These are phyloP conservation scores for Russula ochroleuca DNA, from an alignment of 768 basidiomycete species.

Conservation along the genomic window DNA sequence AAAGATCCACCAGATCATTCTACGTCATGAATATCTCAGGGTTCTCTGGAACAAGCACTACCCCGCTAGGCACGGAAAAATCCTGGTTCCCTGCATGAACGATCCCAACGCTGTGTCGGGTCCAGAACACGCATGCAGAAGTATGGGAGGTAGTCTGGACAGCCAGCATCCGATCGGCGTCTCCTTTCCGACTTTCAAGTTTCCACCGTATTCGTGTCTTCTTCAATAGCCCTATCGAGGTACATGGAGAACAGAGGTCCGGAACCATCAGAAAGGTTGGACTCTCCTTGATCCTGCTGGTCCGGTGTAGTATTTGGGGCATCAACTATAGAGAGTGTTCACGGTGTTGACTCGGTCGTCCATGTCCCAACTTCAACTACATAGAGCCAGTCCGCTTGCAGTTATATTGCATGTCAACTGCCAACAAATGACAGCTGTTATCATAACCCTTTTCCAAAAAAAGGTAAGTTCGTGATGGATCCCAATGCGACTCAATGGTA, in stretches of 20 bases:
- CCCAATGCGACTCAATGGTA: too few species aligned
- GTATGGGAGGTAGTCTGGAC: background rate
- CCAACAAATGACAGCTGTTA: too few species aligned
- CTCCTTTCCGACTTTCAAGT: constrained; percentile 23
- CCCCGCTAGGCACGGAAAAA: too few species aligned
- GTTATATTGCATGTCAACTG: too few species aligned
- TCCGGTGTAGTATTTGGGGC: background rate
- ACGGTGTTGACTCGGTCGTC: too few species aligned
- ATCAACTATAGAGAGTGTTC: background rate
- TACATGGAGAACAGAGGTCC: constrained; percentile 19
- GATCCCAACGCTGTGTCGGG: too few species aligned
- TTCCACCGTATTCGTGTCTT: constrained; percentile 12
- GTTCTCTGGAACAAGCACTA: background rate
- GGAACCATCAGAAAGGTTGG: constrained; percentile 2
- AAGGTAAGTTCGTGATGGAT: too few species aligned
- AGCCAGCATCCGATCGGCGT: constrained; percentile 15
- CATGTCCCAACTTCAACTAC: background rate
- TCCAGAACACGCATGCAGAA: too few species aligned
- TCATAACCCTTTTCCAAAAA: too few species aligned
- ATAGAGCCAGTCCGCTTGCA: too few species aligned
- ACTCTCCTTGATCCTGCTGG: background rate
- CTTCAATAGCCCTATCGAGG: constrained; percentile 7
- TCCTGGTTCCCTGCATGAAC: too few species aligned
- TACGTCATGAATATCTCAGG: too few species aligned
- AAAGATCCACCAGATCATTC: background rate